Evolutionary conservation across 2,329 filamentous ascomycete genomes (phyloP), one percentile per base, ranked within the genome.

Genomic region (Sporothrix humicola): DNA sequence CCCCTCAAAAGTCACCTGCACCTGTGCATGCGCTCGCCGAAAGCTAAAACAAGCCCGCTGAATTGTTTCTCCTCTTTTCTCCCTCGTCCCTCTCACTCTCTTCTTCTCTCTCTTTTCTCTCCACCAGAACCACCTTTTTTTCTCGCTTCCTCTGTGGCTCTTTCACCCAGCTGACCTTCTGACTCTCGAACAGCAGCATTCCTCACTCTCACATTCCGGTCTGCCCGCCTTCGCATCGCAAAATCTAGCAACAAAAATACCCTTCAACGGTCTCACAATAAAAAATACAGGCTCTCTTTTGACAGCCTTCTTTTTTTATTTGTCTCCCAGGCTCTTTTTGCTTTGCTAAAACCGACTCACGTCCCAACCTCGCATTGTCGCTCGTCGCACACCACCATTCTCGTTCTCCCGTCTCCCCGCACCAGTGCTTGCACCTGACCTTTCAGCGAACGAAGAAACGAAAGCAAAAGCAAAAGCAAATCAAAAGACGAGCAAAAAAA

Each of bases 31-130:
- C 63, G 50, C 37, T 59, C 37, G 56, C 56, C 26, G 46, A 65
- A 52, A 72, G 69, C 69, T 72, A 72, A 72, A 72, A 52, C 52
- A 31, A 31, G 52, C 71, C 63, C 71, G 23, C 71, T 58, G 52
- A 69, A 66, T 56, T 52, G 46, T 56, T 69, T 72, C 73, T 73
- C 72, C 61, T 63, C 73, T 72, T 73, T 74, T 72, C 23, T 69
- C 72, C 72, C 73, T 50, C 63, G 58, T 69, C 26, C 31, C 37
- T 50, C 56, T 37, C 52, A 54, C 70, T 44, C 26, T 71, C 48
- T 50, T 48, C 37, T 44, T 46, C 15, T 37, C 15, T 66, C 26
- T 23, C 52, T 44, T 42, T 58, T 54, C 59, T 59, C 56, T 50
- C 48, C 66, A 69, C 26, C 61, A 54, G 61, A 58, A 68, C 61